phyloP scores from a whole-genome alignment of 495 filamentous ascomycete species.

The Recurvomyces mirabilis region DNA sequence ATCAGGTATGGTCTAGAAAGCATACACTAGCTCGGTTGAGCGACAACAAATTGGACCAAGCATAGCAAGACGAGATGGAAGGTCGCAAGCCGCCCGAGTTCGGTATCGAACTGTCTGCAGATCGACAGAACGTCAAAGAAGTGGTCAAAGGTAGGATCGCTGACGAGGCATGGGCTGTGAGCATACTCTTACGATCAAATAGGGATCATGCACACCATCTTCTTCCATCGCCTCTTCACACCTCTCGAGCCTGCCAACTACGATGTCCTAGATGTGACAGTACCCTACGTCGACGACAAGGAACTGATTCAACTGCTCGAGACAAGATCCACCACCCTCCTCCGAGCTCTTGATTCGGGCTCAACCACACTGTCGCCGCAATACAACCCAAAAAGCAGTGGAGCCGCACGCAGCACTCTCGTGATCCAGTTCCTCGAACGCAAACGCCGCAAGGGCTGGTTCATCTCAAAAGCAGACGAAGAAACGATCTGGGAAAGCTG shows the following conservation, averaged over 20 bases:
- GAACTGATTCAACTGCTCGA: slow-evolving; percentile 91
- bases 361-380: slow-evolving; percentile 31
- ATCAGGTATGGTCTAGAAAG: too few relatives aligned
- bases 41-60: too few relatives aligned
- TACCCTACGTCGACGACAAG: slow-evolving; percentile 77
- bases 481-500: slow-evolving; percentile 96
- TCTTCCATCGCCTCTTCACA: slow-evolving; percentile 97
- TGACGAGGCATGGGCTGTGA: too few relatives aligned
- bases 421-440: slow-evolving; percentile 93
- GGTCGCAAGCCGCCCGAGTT: slow-evolving; percentile 31
- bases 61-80: too few relatives aligned
- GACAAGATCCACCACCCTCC: slow-evolving; percentile 63
- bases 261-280: slow-evolving; percentile 83
- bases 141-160: slow-evolving; percentile 67
- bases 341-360: slow-evolving; percentile 44
- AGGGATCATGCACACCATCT: slow-evolving; percentile 95
- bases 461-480: slow-evolving; percentile 75
- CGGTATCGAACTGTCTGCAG: slow-evolving; percentile 35
- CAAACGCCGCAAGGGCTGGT: slow-evolving; percentile 61
- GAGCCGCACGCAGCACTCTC: slow-evolving; percentile 51
- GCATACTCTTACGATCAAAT: slow-evolving; percentile 7
- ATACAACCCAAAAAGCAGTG: slow-evolving; percentile 31
- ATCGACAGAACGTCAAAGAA: slow-evolving; percentile 56
- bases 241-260: slow-evolving; percentile 70
- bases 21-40: too few relatives aligned